Percentiles rank a stretch among this genome's conserved stretches.
phyloP scores from a whole-genome alignment of 345 rosid genomes.

The Arabidopsis arenosa region DNA sequence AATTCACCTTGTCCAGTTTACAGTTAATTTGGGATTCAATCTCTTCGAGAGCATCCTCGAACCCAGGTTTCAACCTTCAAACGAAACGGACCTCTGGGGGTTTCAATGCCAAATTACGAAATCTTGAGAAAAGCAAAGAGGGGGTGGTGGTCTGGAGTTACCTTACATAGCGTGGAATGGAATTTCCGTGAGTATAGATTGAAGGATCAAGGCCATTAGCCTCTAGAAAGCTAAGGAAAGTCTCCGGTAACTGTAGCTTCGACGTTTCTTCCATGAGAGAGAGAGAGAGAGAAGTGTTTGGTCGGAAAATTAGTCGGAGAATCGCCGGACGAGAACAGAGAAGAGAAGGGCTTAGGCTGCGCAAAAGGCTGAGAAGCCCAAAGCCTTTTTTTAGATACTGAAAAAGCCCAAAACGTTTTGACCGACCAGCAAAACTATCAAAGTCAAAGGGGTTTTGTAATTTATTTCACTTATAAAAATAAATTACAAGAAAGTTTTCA shows the following conservation, averaged over 20 bases:
- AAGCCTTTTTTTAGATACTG: conserved; percentile 5
- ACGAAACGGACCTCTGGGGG: background rate
- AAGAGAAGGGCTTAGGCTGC: background rate
- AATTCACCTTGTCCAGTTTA: conserved; percentile 64
- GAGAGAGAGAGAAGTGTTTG: background rate
- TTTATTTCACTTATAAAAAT: too few species aligned
- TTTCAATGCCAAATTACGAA: background rate
- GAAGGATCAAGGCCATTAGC: conserved; percentile 76
- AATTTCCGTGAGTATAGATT: conserved; percentile 57
- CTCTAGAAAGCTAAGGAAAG: conserved; percentile 65
- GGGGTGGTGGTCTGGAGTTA: conserved; percentile 15
- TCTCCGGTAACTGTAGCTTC: conserved; percentile 60
- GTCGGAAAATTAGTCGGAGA: conserved; percentile 10
- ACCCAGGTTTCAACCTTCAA: conserved; percentile 77
- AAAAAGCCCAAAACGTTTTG: conserved; percentile 15
- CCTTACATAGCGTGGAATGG: conserved; percentile 88
- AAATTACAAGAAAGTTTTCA: too few species aligned
- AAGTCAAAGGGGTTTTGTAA: too few species aligned
- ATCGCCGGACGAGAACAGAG: background rate
- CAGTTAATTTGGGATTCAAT: conserved; percentile 73
- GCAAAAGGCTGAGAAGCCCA: background rate
- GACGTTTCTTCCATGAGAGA: conserved; percentile 54
- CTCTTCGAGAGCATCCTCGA: conserved; percentile 55
- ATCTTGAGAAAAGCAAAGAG: background rate
- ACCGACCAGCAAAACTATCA: background rate